phyloP scores from a whole-genome alignment of 1,284 basidiomycete species.

The Rhizoctonia solani region DNA sequence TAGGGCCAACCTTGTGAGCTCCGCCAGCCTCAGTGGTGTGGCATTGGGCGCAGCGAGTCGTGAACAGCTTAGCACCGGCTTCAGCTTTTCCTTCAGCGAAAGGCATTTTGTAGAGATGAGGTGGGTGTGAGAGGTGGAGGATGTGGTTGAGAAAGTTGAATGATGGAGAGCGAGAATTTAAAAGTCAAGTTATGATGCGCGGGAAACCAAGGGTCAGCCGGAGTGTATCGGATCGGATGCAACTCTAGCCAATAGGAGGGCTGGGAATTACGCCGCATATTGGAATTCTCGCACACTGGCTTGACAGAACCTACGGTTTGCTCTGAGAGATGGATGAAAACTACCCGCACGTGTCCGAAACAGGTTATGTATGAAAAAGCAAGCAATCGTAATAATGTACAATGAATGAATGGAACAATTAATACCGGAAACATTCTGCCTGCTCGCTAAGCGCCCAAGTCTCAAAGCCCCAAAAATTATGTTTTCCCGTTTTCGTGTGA shows the following conservation, averaged over 20 bases:
- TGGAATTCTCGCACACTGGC: not conserved
- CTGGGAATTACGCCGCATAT: not conserved
- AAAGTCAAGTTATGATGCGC: slow-evolving; percentile 28
- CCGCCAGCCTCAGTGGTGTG: slow-evolving; percentile 88
- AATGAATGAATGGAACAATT: not conserved
- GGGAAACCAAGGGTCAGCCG: slow-evolving; percentile 14
- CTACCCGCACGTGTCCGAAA: too few species aligned
- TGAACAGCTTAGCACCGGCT: slow-evolving; percentile 92
- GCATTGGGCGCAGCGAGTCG: slow-evolving; percentile 97
- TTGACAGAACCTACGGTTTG: too few species aligned
- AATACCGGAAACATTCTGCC: too few species aligned
- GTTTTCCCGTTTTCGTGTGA: slow-evolving; percentile 47
- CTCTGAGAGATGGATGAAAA: too few species aligned
- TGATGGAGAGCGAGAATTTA: not conserved
- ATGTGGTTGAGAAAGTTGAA: slow-evolving; percentile 14
- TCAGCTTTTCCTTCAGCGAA: slow-evolving; percentile 73
- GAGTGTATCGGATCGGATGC: slow-evolving; percentile 20
- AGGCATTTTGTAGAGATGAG: slow-evolving; percentile 47
- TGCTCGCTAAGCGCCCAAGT: not conserved
- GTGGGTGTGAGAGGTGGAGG: slow-evolving; percentile 8
- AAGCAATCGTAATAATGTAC: not conserved
- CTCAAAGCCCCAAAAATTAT: not conserved
- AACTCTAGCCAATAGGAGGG: slow-evolving; percentile 13
- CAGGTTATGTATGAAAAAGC: too few species aligned
- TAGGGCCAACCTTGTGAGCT: slow-evolving; percentile 89